Percentiles rank a stretch among this genome's conserved stretches.
Evolutionary conservation across 345 rosid species (phyloP).

Genomic region (Salix arbutifolia): DNA sequence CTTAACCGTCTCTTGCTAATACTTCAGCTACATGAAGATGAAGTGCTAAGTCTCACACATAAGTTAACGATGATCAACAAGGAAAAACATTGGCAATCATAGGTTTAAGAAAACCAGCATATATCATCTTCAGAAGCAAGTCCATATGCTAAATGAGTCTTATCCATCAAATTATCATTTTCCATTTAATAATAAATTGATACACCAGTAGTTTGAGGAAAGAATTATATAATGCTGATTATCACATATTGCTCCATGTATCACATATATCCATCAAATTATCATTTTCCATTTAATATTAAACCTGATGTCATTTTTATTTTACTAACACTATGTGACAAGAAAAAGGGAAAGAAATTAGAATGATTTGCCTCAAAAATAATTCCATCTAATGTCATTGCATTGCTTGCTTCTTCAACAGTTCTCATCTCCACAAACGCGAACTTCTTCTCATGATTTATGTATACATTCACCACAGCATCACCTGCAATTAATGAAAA

Average conservation of each 20-base stretch:
- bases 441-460: conserved; percentile 23
- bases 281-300: background rate
- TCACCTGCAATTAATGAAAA: conserved; percentile 25
- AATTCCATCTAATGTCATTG: conserved; percentile 23
- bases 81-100: background rate
- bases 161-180: background rate
- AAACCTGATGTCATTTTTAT: too few relatives aligned
- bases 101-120: background rate
- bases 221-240: background rate
- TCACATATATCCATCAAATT: background rate
- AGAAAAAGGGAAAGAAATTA: background rate
- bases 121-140: background rate
- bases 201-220: background rate
- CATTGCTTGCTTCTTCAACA: conserved; percentile 25
- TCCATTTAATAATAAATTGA: background rate
- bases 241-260: background rate
- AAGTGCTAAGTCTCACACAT: background rate
- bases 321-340: background rate
- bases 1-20: background rate
- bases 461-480: conserved; percentile 25
- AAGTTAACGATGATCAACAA: background rate
- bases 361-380: conserved; percentile 10
- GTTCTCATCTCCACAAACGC: conserved; percentile 23
- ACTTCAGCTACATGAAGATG: background rate
- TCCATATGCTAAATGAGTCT: background rate